Conservation (phyloP, 2,329 filamentous ascomycete genomes). For the Aspergillus amoenus region DNA sequence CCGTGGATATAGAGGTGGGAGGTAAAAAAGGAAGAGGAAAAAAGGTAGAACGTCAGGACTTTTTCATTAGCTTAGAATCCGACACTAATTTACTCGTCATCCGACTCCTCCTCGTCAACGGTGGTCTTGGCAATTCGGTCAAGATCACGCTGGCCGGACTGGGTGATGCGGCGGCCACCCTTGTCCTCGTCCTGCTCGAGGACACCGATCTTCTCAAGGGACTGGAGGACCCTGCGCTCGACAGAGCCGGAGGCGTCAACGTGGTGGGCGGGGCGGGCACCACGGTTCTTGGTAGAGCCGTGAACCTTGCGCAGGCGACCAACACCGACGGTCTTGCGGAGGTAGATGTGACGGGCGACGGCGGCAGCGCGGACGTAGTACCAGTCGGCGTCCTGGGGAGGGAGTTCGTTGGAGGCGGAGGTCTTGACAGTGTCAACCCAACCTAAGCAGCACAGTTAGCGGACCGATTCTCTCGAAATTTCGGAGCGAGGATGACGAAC, state of each 20-base stretch:
- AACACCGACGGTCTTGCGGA: slow-evolving; percentile 98
- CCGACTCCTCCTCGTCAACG: slow-evolving; percentile 47
- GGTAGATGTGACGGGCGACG: slow-evolving; percentile 97
- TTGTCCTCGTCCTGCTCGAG: slow-evolving; percentile 97
- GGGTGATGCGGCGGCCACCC: slow-evolving; percentile 96
- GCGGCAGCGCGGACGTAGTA: slow-evolving; percentile 87
- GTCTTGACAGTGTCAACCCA: slow-evolving; percentile 99
- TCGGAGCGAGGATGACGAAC: slow-evolving; percentile 45
- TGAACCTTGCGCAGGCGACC: slow-evolving; percentile 96
- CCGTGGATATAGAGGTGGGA: slow-evolving; percentile 1
- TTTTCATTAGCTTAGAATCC: slow-evolving; percentile 28
- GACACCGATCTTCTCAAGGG: slow-evolving; percentile 98
- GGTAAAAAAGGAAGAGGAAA: slow-evolving; percentile 5
- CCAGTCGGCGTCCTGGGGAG: slow-evolving; percentile 98
- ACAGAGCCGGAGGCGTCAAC: slow-evolving; percentile 92
- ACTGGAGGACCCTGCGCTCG: slow-evolving; percentile 96
- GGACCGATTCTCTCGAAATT: background rate
- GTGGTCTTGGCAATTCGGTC: slow-evolving; percentile 87
- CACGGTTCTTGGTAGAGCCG: slow-evolving; percentile 96
- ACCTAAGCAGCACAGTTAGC: slow-evolving; percentile 52
- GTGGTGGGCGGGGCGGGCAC: slow-evolving; percentile 86
- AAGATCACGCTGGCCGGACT: slow-evolving; percentile 97
- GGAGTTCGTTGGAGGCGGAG: slow-evolving; percentile 92
- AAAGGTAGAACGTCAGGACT: slow-evolving; percentile 22
- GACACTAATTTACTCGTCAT: slow-evolving; percentile 43